These are phyloP conservation scores for Claviceps pusilla DNA, from an alignment of 2,329 filamentous ascomycete species.

Conservation along the genomic window DNA sequence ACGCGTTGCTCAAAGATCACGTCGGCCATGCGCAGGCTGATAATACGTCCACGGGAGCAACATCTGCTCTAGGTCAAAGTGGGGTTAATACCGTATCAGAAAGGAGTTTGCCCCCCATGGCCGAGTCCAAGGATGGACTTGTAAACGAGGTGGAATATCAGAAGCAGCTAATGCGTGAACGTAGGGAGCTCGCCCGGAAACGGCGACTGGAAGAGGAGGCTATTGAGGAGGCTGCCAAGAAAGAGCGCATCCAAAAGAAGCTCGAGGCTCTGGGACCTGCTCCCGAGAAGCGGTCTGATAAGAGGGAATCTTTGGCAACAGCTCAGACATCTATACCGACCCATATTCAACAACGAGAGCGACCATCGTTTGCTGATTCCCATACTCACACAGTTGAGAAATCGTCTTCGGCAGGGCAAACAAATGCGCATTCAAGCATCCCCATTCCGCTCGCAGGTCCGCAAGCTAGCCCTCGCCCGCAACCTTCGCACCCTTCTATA, in stretches of 20 bases:
- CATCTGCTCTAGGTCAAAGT: conserved; percentile 26
- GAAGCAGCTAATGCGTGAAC: conserved; percentile 59
- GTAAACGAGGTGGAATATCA: conserved; percentile 47
- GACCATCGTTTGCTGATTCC: conserved; percentile 8
- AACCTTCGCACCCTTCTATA: conserved; percentile 8
- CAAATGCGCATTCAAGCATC: neutral
- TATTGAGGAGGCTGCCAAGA: conserved; percentile 55
- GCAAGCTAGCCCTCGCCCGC: conserved; percentile 4
- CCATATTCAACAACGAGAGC: conserved; percentile 21
- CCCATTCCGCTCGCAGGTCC: conserved; percentile 2
- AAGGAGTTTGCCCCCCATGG: conserved; percentile 15
- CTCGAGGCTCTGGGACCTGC: conserved; percentile 53
- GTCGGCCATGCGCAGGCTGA: conserved; percentile 14
- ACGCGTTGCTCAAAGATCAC: conserved; percentile 14
- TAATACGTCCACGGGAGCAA: conserved; percentile 28
- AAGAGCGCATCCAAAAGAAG: conserved; percentile 57
- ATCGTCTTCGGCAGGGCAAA: neutral
- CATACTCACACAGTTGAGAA: conserved; percentile 2
- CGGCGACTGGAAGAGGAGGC: conserved; percentile 53
- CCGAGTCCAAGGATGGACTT: conserved; percentile 16
- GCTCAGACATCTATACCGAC: conserved; percentile 25
- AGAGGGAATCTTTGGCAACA: conserved; percentile 30
- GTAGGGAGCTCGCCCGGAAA: conserved; percentile 53
- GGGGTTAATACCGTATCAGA: conserved; percentile 13
- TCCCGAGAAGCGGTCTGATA: conserved; percentile 43